Conservation (phyloP, 768 basidiomycete genomes). For the Suillus fuscotomentosus region DNA sequence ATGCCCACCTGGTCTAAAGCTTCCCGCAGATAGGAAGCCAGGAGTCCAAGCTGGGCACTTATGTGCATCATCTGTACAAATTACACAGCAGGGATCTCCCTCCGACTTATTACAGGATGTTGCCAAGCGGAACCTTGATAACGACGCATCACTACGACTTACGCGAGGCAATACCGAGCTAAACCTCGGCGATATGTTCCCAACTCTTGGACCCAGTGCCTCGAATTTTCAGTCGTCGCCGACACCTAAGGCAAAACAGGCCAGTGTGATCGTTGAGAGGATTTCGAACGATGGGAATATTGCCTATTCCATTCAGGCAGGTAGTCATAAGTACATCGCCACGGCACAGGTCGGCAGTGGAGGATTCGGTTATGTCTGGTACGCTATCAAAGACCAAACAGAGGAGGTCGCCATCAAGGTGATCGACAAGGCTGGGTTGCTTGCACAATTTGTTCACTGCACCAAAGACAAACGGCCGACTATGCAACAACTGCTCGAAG, state of each 20-base stretch:
- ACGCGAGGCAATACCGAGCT: neutral
- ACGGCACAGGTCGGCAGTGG: conserved; percentile 8
- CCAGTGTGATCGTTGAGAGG: neutral
- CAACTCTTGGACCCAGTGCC: neutral
- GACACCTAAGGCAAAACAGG: neutral
- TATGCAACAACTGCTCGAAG: neutral
- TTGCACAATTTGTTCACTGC: neutral
- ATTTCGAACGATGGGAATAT: neutral
- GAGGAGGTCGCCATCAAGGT: conserved; percentile 14
- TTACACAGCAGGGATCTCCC: neutral
- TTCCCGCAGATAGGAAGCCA: neutral
- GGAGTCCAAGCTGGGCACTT: neutral
- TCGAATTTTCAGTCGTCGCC: neutral
- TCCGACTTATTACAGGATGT: neutral
- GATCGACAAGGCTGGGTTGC: conserved; percentile 3
- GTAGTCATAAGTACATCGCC: conserved; percentile 2
- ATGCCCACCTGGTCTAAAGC: neutral
- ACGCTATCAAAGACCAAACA: conserved; percentile 5
- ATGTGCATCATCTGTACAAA: no score
- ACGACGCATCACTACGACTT: neutral
- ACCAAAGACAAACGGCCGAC: neutral
- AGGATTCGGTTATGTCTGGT: conserved; percentile 11
- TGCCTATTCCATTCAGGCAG: conserved; percentile 2
- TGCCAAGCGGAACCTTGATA: neutral
- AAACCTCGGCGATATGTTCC: neutral